Base-by-base conservation (phyloP, 2,329 filamentous ascomycete genomes). In the Fusarium avenaceum region DNA sequence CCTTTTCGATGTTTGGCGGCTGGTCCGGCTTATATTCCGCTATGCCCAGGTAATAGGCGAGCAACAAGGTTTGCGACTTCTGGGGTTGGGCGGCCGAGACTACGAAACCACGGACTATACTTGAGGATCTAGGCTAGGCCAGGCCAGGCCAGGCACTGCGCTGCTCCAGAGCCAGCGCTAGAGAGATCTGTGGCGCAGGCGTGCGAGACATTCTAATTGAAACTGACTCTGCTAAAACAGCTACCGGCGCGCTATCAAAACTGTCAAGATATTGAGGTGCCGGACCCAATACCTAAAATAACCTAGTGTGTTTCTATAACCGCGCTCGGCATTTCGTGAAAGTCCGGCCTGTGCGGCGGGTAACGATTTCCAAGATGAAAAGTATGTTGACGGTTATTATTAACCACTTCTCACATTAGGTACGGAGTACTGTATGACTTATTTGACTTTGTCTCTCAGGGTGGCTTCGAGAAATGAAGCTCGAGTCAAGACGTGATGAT, bases 111-210 rank as follows among this genome's bases (percentile, higher is more conserved):
- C 33, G 44, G 45, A 11, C 45, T 45, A 52, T 20, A 9, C 44
- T 38, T 49, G 32, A 26, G 28, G 50, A 43, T 56, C 56, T 58
- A 24, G 54, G 30, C 26, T 10, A 26, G 26, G 26, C 26, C 7
- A 24, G 24, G 24, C 59, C 50, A 43, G 40, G 30, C 35, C 46
- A 64, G 59, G 61, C 28, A 64, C 52, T 40, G 47, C 43, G 64
- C 52, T 40, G 47, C 42, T 49, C 30, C 26, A 38, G 19, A n/a
- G 39, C 28, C 40, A 46, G 33, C 40, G 28, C 40, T 32, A 40
- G 40, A 32, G 39, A 69, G 49, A 67, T 62, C 56, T 65, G 66
- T 69, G 66, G 66, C 66, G 66, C 60, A 64, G 47, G 42, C 45
- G 42, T 32, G 26, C 35, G 51, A 56, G 39, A 50, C 38, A 54